Base-by-base conservation (phyloP, 2,329 filamentous ascomycete genomes). In the Claviceps humidiphila region DNA sequence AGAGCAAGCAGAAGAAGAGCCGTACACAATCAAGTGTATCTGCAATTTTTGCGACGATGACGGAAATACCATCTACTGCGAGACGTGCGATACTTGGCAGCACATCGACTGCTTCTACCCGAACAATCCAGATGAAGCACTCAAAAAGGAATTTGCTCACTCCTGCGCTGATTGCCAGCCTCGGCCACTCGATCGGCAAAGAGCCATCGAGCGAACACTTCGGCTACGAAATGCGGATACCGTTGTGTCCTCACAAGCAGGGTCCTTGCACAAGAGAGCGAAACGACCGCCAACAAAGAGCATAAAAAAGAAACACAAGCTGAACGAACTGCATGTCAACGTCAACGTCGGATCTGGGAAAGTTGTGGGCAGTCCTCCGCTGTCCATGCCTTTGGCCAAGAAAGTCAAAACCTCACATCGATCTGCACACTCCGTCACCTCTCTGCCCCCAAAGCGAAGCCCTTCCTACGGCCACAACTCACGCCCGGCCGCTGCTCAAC, bases 21-120 rank as follows among this genome's bases (percentile, higher is more conserved):
- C 85, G 17, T 95, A 94, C 68, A 94, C 88, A 54, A 96, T 97
- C 74, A 95, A 94, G 76, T 98, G 93, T 78, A 95, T 97, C 61
- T 98, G 93, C 72, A 83, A 83, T 67, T 96, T 86, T 69, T 74
- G 82, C 67, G 89, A 95, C 73, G 93, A 98, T 75, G 93, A 98
- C 74, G 93, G 93, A 70, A 91, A 88, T 69, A 98, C 93, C 55
- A 94, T 98, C 56, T 89, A 90, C 69, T 98, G 93, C 76, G 93
- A 97, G 66, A 81, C 77, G 54, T 98, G 93, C 75, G 87, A 95
- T 66, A 93, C 89, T 49, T 98, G 93, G 93, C 93, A 98, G 71
- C 93, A 98, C 70, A 95, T 95, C 62, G 84, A 89, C 66, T 98
- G 93, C 71, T 97, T 95, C 71, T 97, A 97, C 66, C 80, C 80